Base-by-base conservation (phyloP, 164 flowering plant species). In the Tetracentron sinense region DNA sequence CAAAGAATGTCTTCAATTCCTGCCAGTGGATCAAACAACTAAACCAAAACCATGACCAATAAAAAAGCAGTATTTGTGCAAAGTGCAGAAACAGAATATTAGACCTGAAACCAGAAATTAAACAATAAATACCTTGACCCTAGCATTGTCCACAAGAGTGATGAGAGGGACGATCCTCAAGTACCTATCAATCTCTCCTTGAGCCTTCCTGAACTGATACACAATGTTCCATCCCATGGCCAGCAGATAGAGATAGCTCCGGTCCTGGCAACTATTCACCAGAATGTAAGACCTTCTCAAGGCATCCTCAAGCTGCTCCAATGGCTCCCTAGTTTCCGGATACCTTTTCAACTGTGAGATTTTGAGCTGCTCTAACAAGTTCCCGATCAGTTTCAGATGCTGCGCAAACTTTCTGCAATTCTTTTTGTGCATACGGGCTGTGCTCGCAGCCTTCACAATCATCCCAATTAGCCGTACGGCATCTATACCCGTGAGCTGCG, bases 171-270 rank as follows among this genome's bases (percentile, higher is more conserved):
- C 85, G 31, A 94, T 80, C 68, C 72, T 71, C 79, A 94, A 75
- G 68, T 91, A 91, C 21, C 85, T 87, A 61, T 94, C 97, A 42
- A 94, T 91, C 79, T 94, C 97, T 60, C 72, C 81, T 69, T 92
- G 99, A 7, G 96, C 96, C 74, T 72, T 86, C 68, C 96, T 75
- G 72, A 94, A 91, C 73, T 94, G 97, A 33, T 89, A 92, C 6
- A 94, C 97, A 66, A 94, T 84, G 67, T 89, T 89, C 97, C 97
- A 91, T 8, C 97, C 97, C 97, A 94, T 91, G 8, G 97, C 96
- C 60, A 91, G 72, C 74, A 94, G 66, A 70, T 91, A 91, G 5
- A 94, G 84, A 67, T 85, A 94, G 72, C 99, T 94, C 60, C 87
- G 67, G 60, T 94, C 99, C 70, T 89, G 97, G 60, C 97, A 91